Percentiles rank a stretch among this genome's conserved stretches.
Conservation (phyloP, 2,329 filamentous ascomycete species). For the Aspergillus persii region DNA sequence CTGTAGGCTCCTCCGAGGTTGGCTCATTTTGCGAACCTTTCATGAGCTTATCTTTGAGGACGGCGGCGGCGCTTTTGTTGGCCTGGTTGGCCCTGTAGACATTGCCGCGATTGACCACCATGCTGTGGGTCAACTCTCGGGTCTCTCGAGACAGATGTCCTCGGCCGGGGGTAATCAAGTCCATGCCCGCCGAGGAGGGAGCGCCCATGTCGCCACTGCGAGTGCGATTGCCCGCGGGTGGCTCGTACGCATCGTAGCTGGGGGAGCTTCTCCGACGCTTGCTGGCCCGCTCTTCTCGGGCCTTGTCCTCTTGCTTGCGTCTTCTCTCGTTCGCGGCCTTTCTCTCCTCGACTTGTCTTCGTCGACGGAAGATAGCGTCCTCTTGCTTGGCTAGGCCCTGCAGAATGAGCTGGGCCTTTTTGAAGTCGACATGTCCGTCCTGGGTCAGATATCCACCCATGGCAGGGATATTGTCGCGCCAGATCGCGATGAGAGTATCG, state of each 20-base stretch:
- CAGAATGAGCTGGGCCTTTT: conserved; percentile 82
- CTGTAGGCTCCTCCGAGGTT: conserved; percentile 20
- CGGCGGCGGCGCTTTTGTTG: conserved; percentile 92
- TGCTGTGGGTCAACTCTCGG: conserved; percentile 73
- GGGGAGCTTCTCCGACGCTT: conserved; percentile 47
- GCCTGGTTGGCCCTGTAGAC: conserved; percentile 70
- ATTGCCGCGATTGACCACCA: conserved; percentile 73
- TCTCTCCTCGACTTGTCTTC: conserved; percentile 81
- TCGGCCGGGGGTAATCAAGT: conserved; percentile 57
- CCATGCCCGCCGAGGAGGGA: conserved; percentile 47
- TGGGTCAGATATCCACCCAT: conserved; percentile 98
- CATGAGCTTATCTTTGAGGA: conserved; percentile 77
- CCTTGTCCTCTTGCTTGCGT: conserved; percentile 68
- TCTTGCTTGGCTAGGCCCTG: conserved; percentile 88
- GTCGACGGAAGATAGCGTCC: conserved; percentile 84
- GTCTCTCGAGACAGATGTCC: conserved; percentile 57
- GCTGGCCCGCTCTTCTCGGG: conserved; percentile 44
- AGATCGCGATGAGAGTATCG: conserved; percentile 92
- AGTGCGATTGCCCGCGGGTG: conserved; percentile 23
- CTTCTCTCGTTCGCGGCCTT: conserved; percentile 76
- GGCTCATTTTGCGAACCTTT: conserved; percentile 26
- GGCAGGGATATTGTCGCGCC: conserved; percentile 83
- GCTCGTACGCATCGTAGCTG: conserved; percentile 39
- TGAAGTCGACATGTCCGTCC: conserved; percentile 86
- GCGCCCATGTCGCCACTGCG: conserved; percentile 28